phyloP scores from a whole-genome alignment of 1,284 basidiomycete genomes.

The Rhizoctonia solani region DNA sequence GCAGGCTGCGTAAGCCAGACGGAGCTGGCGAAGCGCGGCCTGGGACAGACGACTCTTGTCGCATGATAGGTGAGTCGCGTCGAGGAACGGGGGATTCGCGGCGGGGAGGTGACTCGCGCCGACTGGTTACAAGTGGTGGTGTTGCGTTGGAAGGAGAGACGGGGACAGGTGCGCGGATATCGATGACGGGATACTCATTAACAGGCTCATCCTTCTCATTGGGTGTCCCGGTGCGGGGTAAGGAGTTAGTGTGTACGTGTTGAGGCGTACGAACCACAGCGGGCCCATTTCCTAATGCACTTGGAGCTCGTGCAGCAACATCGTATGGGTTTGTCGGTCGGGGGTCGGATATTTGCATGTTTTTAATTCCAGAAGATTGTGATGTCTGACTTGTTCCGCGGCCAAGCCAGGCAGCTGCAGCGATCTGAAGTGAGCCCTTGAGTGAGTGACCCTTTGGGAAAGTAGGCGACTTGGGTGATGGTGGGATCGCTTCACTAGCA shows the following conservation, averaged over 20 bases:
- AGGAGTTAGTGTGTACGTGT: conserved; percentile 57
- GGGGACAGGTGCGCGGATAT: conserved; percentile 39
- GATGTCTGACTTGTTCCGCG: conserved; percentile 43
- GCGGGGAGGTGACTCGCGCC: not conserved
- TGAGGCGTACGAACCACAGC: conserved; percentile 73
- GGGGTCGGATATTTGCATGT: conserved; percentile 64
- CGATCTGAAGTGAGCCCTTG: conserved; percentile 37
- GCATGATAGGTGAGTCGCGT: conserved; percentile 25
- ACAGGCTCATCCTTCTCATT: conserved; percentile 29
- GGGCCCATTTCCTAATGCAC: conserved; percentile 65
- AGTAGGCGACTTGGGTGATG: conserved; percentile 25
- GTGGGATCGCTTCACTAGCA: not conserved
- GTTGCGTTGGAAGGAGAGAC: not conserved
- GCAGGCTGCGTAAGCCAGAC: conserved; percentile 13
- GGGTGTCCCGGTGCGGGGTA: not conserved
- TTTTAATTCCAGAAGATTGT: conserved; percentile 47
- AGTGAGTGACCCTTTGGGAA: conserved; percentile 9
- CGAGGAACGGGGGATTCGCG: conserved; percentile 33
- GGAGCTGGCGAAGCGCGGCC: not conserved
- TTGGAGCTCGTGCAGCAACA: conserved; percentile 47
- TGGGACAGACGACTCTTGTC: not conserved
- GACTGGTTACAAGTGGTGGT: not conserved
- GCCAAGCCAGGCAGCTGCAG: conserved; percentile 45
- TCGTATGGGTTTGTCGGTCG: conserved; percentile 50
- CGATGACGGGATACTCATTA: not conserved